These are phyloP conservation scores for Camelina laxa DNA, from an alignment of 345 rosid species.

Conservation along the genomic window DNA sequence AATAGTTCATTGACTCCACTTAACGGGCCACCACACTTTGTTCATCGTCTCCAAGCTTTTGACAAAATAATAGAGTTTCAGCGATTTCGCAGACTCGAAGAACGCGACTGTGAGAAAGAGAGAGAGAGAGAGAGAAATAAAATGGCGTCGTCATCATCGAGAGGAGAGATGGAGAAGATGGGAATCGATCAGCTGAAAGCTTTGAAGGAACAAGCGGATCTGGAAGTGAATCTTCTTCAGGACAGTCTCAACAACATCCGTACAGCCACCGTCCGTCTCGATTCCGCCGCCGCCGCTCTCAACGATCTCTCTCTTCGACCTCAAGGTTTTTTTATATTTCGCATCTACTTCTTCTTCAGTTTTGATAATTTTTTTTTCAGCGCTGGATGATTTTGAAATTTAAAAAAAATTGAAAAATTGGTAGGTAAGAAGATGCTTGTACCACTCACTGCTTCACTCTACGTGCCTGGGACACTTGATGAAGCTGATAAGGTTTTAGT, in stretches of 20 bases:
- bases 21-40: background rate
- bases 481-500: constrained; percentile 82
- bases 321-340: constrained; percentile 48
- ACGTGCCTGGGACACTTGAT: constrained; percentile 85
- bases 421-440: constrained; percentile 81
- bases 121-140: constrained; percentile 3
- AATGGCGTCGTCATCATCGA: constrained; percentile 54
- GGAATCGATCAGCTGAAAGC: constrained; percentile 88
- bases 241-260: constrained; percentile 98
- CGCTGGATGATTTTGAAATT: background rate
- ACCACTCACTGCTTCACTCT: constrained; percentile 94
- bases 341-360: no score
- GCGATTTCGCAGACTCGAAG: constrained; percentile 13
- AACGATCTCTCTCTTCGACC: constrained; percentile 83
- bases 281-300: constrained; percentile 75
- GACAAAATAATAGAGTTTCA: background rate
- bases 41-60: constrained; percentile 3
- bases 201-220: constrained; percentile 83
- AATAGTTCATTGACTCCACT: background rate
- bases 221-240: constrained; percentile 88
- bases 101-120: background rate
- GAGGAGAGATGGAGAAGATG: constrained; percentile 75
- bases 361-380: background rate
- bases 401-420: background rate
- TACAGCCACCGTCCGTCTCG: constrained; percentile 86